Conservation (phyloP, 1,284 basidiomycete species). For the Laetiporus sulphureus region DNA sequence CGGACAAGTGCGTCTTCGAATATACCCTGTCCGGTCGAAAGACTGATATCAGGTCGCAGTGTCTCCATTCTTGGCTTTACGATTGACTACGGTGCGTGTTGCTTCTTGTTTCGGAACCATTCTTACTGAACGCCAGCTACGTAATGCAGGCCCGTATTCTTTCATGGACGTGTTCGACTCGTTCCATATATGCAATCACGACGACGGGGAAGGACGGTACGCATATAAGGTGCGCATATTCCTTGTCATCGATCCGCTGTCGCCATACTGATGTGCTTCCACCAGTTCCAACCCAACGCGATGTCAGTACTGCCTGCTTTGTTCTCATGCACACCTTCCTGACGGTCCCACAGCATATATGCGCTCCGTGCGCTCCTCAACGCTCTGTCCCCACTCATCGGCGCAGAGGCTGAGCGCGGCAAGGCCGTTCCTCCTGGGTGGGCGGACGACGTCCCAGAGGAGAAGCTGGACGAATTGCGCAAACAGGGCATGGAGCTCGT, state of each 20-base stretch:
- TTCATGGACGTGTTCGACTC: conserved; percentile 92
- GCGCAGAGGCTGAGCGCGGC: conserved; percentile 59
- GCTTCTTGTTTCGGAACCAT: conserved; percentile 7
- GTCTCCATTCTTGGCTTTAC: conserved; percentile 85
- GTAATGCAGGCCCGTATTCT: conserved; percentile 71
- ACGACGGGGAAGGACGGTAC: conserved; percentile 83
- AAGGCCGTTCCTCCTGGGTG: conserved; percentile 56
- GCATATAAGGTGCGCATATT: conserved; percentile 58
- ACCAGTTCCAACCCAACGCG: conserved; percentile 30
- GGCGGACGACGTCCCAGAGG: conserved; percentile 47
- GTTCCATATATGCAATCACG: conserved; percentile 90
- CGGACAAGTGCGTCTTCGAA: conserved; percentile 67
- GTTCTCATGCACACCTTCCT: conserved; percentile 37
- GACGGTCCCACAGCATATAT: conserved; percentile 56
- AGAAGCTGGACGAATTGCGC: conserved; percentile 58
- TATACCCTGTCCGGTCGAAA: background rate
- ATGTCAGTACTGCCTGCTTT: conserved; percentile 22
- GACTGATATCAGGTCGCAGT: no score
- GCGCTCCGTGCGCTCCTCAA: conserved; percentile 72
- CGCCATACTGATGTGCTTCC: conserved; percentile 9
- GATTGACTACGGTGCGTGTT: conserved; percentile 75
- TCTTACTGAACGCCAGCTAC: no score
- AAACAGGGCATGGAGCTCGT: conserved; percentile 44
- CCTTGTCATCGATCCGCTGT: conserved; percentile 10
- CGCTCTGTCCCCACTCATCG: conserved; percentile 76